Evolutionary conservation across 2,329 filamentous ascomycete species (phyloP).

Genomic region (Aspergillus pseudonomiae): DNA sequence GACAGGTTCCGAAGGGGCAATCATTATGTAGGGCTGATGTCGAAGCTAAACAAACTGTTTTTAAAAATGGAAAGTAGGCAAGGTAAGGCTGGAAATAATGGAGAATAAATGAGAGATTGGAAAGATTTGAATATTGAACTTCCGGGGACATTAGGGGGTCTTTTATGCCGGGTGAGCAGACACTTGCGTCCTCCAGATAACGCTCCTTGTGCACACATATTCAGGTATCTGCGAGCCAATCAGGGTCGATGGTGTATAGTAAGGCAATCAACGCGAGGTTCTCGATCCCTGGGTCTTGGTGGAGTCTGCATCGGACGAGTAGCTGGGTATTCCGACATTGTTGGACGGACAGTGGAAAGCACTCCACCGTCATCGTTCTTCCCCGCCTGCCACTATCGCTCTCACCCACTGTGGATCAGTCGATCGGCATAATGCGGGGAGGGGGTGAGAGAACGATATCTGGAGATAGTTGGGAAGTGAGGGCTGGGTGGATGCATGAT

Average conservation of each 20-base stretch:
- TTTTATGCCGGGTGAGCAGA: not conserved
- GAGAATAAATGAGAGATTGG: not conserved
- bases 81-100: not conserved
- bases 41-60: not conserved
- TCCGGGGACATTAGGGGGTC: not conserved
- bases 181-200: not conserved
- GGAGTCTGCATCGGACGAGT: conserved; percentile 13
- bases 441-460: not conserved
- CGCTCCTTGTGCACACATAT: not conserved
- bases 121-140: not conserved
- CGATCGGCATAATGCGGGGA: not conserved
- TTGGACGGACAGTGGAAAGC: conserved; percentile 12
- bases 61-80: not conserved
- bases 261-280: not conserved
- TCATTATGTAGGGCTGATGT: conserved; percentile 14
- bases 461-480: not conserved
- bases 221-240: not conserved
- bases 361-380: conserved; percentile 7
- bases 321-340: conserved; percentile 6
- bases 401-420: conserved; percentile 8
- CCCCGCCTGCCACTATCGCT: conserved; percentile 5
- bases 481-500: not conserved
- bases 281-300: conserved; percentile 12
- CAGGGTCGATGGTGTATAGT: not conserved
- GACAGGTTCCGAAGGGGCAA: conserved; percentile 21